Percentiles rank a stretch among this genome's conserved stretches.
Evolutionary conservation across 2,329 filamentous ascomycete species (phyloP).

Genomic region (Aureobasidium musti): DNA sequence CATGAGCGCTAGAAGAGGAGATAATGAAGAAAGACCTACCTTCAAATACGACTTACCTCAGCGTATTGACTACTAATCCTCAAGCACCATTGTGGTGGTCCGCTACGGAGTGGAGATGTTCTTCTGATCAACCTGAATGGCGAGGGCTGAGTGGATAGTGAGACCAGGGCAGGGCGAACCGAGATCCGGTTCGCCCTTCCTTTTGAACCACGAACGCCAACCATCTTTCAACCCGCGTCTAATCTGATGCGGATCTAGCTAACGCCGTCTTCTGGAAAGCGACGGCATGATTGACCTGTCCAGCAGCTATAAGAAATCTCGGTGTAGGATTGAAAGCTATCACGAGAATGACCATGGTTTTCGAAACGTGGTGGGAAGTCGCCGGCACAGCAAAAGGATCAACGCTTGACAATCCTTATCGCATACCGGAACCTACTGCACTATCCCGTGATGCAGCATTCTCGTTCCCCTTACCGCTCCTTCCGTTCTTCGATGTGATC

Average conservation of each 20-base stretch:
- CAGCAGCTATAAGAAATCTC: too few species aligned
- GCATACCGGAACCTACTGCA: neutral
- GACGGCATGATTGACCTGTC: neutral
- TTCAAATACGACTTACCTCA: slow-evolving; percentile 9
- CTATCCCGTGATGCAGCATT: neutral
- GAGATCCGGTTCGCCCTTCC: slow-evolving; percentile 8
- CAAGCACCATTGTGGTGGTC: neutral
- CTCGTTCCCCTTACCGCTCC: neutral
- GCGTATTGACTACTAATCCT: neutral
- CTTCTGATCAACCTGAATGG: slow-evolving; percentile 1
- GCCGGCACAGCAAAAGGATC: neutral
- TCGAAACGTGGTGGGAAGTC: too few species aligned
- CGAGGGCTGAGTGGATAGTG: neutral
- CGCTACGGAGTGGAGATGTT: neutral
- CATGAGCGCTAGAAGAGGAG: neutral
- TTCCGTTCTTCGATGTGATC: neutral
- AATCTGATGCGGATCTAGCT: slow-evolving; percentile 18
- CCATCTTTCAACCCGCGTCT: neutral
- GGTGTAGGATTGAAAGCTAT: neutral
- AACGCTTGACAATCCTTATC: slow-evolving; percentile 10
- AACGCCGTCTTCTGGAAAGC: neutral
- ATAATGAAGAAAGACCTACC: neutral
- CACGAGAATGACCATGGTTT: too few species aligned
- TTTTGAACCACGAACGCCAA: neutral
- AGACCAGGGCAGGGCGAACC: neutral